Evolutionary conservation across 23 red algal species (phyloP).

Genomic region (Chondrus crispus): DNA sequence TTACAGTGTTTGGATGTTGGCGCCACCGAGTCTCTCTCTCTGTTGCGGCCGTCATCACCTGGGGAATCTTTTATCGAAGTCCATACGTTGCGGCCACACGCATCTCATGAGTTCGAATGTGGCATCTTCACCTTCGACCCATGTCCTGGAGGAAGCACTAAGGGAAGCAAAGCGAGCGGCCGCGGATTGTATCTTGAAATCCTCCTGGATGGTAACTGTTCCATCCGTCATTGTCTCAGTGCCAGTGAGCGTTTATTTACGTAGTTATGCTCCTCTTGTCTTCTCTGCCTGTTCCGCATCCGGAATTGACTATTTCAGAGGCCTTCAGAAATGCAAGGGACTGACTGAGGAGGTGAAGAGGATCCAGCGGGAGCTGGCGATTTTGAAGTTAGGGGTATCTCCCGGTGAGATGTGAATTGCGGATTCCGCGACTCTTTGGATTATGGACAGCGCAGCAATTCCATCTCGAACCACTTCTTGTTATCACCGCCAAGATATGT

Average conservation of each 20-base stretch:
- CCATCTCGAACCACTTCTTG: no score
- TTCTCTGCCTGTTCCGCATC: conserved; percentile 27
- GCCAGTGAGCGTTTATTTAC: not conserved
- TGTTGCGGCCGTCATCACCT: no score
- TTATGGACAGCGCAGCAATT: no score
- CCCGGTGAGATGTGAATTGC: no score
- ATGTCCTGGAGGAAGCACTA: conserved; percentile 13
- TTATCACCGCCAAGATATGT: no score
- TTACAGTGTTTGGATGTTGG: no score
- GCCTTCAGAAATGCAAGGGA: conserved; percentile 33
- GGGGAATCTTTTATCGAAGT: no score
- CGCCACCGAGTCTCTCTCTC: no score
- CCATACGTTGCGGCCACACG: no score
- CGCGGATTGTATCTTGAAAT: conserved; percentile 41
- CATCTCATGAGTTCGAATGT: no score
- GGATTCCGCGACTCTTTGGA: no score
- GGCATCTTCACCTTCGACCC: no score
- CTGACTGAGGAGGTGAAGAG: conserved; percentile 24
- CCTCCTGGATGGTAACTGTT: conserved; percentile 44
- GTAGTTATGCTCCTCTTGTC: conserved; percentile 44
- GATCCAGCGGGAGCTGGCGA: conserved; percentile 38
- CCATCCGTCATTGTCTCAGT: conserved; percentile 32
- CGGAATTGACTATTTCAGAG: conserved; percentile 51
- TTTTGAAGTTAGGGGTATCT: not conserved
- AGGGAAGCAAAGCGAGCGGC: conserved; percentile 10